Evolutionary conservation across 352 stramenopile genomes (phyloP).

Genomic region (Plasmopara muralis): DNA sequence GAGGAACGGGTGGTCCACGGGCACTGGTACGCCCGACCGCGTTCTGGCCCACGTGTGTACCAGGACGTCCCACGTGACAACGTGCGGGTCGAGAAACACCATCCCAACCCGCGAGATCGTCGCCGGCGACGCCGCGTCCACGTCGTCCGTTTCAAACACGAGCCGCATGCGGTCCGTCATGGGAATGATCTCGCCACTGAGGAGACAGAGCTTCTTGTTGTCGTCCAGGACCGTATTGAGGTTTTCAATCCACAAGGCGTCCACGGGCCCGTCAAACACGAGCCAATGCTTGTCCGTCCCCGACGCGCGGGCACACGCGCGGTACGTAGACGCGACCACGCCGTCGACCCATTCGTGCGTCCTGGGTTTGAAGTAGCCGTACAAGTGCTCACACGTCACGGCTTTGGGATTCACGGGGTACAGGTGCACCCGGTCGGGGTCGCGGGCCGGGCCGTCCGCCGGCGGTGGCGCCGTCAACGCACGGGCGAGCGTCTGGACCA

Average conservation of each 20-base stretch:
- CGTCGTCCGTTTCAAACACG: constrained; percentile 93
- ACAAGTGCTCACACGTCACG: constrained; percentile 91
- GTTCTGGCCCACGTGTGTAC: constrained; percentile 82
- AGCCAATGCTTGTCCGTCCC: constrained; percentile 88
- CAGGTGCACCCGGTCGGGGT: constrained; percentile 47
- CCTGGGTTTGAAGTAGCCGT: constrained; percentile 92
- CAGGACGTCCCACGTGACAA: constrained; percentile 87
- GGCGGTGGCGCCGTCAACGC: constrained; percentile 60
- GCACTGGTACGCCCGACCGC: constrained; percentile 20
- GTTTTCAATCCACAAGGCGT: constrained; percentile 94
- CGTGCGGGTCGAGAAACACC: constrained; percentile 90
- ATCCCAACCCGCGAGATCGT: constrained; percentile 91
- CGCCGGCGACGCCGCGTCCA: constrained; percentile 81
- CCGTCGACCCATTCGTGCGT: constrained; percentile 94
- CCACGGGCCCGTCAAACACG: constrained; percentile 90
- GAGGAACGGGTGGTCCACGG: constrained; percentile 39
- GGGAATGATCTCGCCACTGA: constrained; percentile 92
- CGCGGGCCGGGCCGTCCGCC: too few relatives aligned
- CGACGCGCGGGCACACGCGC: constrained; percentile 84
- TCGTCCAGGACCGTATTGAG: constrained; percentile 94
- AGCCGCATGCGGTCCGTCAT: constrained; percentile 94
- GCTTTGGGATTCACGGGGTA: constrained; percentile 94
- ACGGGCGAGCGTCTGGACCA: constrained; percentile 76
- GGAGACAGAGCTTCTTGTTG: constrained; percentile 93
- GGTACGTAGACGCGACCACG: constrained; percentile 91